A percentile compares a stretch with the other conserved stretches of the same genome.
Conservation (phyloP, 345 rosid species). For the Eucalyptus virginea region DNA sequence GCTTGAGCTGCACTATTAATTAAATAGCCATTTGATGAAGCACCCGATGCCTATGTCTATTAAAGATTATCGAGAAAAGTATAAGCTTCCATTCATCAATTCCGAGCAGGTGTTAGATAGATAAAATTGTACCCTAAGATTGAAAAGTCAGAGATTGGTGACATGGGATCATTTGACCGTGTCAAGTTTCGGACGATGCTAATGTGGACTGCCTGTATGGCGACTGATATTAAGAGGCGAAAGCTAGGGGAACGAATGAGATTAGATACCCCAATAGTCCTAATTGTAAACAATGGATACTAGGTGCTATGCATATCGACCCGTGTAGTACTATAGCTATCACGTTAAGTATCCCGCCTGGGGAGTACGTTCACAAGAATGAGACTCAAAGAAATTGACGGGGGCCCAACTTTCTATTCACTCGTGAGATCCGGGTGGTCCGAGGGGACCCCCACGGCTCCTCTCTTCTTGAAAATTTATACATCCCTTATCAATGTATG, state of each 20-base stretch:
- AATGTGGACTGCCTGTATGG: accelerated
- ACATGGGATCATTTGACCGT: background rate
- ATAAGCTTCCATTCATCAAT: background rate
- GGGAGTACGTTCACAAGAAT: accelerated
- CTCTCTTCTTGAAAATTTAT: too few relatives aligned
- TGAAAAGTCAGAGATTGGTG: background rate
- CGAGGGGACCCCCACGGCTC: too few relatives aligned
- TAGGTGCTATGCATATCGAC: accelerated
- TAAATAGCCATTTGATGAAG: background rate
- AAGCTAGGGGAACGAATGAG: too few relatives aligned
- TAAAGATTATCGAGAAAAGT: background rate
- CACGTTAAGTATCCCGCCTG: accelerated
- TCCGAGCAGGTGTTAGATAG: background rate
- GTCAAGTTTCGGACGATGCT: background rate
- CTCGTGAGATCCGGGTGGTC: accelerated
- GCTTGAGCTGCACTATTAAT: background rate
- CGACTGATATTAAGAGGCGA: accelerated
- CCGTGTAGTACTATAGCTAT: accelerated
- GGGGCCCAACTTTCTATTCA: too few relatives aligned
- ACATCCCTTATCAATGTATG: too few relatives aligned
- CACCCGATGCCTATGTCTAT: background rate
- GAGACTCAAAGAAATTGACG: too few relatives aligned
- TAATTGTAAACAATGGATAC: accelerated
- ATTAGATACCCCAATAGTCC: too few relatives aligned
- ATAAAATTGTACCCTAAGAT: background rate